Percentiles rank a stretch among this genome's conserved stretches.
Evolutionary conservation across 257 asterid species (phyloP).

Genomic region (Solanum chilense): DNA sequence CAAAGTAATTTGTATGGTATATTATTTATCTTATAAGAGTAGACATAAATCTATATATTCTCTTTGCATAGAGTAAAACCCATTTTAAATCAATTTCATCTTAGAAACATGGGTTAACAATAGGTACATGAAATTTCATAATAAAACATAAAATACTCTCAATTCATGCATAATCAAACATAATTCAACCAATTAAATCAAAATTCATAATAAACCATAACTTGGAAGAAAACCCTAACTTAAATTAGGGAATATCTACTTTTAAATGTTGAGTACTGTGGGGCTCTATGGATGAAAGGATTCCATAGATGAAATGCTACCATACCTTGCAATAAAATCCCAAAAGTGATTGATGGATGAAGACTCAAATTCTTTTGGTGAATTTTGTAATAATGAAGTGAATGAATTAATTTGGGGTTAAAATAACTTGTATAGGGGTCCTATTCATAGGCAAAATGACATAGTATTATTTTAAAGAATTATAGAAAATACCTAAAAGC

Average conservation of each 20-base stretch:
- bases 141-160: background rate
- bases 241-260: background rate
- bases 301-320: background rate
- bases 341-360: background rate
- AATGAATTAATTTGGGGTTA: background rate
- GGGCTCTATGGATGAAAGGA: background rate
- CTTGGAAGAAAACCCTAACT: background rate
- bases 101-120: background rate
- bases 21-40: background rate
- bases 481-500: background rate
- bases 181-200: background rate
- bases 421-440: background rate
- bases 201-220: background rate
- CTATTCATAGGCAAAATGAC: background rate
- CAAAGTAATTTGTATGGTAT: background rate
- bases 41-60: too few species aligned
- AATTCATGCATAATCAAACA: background rate
- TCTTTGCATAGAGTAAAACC: background rate
- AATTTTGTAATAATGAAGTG: background rate
- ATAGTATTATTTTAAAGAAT: too few species aligned
- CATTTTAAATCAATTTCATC: background rate
- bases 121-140: background rate
- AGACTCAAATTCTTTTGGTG: background rate
- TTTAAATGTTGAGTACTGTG: background rate
- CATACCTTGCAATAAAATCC: background rate